Conservation (phyloP, 1,284 basidiomycete species). For the Fistulinella cinereoalba region DNA sequence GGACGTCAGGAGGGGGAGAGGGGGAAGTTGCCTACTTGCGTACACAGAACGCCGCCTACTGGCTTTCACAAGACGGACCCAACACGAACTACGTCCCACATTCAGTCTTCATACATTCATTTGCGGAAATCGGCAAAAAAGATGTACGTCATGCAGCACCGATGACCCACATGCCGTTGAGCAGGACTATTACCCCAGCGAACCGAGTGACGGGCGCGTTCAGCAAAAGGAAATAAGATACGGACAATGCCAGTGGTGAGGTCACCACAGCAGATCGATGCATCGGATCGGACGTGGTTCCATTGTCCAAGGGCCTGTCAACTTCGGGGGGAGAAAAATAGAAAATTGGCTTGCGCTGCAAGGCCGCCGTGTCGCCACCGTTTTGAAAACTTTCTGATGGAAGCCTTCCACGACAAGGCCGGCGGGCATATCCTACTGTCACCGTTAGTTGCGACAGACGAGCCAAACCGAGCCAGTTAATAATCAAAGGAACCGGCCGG, state of each 20-base stretch:
- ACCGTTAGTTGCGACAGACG: too few species aligned
- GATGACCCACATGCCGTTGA: not conserved
- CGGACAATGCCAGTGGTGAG: slow-evolving; percentile 7
- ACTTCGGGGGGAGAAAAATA: not conserved
- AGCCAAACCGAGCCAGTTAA: slow-evolving; percentile 12
- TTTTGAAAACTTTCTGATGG: slow-evolving; percentile 16
- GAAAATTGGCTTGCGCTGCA: not conserved
- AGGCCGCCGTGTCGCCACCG: slow-evolving; percentile 8
- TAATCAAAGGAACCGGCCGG: too few species aligned
- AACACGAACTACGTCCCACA: slow-evolving; percentile 1
- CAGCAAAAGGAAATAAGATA: not conserved
- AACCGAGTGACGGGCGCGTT: not conserved
- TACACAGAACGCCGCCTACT: not conserved
- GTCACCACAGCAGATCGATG: slow-evolving; percentile 3
- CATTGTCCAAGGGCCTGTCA: not conserved
- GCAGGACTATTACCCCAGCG: not conserved
- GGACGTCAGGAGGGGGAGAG: not conserved
- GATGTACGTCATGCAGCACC: not conserved
- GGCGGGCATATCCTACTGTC: slow-evolving; percentile 10
- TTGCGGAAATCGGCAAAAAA: not conserved
- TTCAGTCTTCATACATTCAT: slow-evolving; percentile 1
- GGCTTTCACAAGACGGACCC: not conserved
- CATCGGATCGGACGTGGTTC: not conserved
- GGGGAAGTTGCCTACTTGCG: not conserved
- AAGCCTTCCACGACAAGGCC: slow-evolving; percentile 15